Evolutionary conservation across 257 asterid genomes (phyloP).

Genomic region (Verbascum thapsus): DNA sequence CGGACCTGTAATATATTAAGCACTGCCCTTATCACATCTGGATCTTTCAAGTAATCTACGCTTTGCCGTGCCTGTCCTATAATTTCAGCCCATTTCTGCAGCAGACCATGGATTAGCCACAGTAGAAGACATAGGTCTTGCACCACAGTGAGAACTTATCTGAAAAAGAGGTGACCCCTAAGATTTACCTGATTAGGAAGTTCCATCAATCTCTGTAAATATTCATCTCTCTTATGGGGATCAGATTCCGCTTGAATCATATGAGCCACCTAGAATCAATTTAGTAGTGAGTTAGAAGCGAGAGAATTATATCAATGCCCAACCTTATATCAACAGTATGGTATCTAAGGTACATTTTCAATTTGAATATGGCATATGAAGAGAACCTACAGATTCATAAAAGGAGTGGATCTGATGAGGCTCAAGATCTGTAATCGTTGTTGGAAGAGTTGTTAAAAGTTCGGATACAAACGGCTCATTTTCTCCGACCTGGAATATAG

Average conservation of each 20-base stretch:
- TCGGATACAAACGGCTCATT: slow-evolving; percentile 95
- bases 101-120: slow-evolving; percentile 35
- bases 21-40: slow-evolving; percentile 84
- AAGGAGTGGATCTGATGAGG: slow-evolving; percentile 96
- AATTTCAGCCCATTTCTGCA: slow-evolving; percentile 97
- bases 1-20: slow-evolving; percentile 94
- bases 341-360: slow-evolving; percentile 4
- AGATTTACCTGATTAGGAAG: slow-evolving; percentile 85
- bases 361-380: slow-evolving; percentile 1
- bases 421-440: slow-evolving; percentile 87
- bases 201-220: slow-evolving; percentile 84
- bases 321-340: slow-evolving; percentile 18
- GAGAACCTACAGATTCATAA: slow-evolving; percentile 83
- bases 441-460: slow-evolving; percentile 76
- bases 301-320: neutral
- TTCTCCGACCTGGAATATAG: slow-evolving; percentile 79
- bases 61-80: slow-evolving; percentile 91
- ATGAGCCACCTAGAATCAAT: slow-evolving; percentile 66
- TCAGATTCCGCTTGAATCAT: slow-evolving; percentile 98
- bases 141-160: neutral
- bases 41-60: slow-evolving; percentile 88
- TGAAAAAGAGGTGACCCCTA: slow-evolving; percentile 17
- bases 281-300: slow-evolving; percentile 16
- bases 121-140: slow-evolving; percentile 5
- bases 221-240: slow-evolving; percentile 89